phyloP scores from a whole-genome alignment of 139 green algal genomes.

The Closterium sp. region DNA sequence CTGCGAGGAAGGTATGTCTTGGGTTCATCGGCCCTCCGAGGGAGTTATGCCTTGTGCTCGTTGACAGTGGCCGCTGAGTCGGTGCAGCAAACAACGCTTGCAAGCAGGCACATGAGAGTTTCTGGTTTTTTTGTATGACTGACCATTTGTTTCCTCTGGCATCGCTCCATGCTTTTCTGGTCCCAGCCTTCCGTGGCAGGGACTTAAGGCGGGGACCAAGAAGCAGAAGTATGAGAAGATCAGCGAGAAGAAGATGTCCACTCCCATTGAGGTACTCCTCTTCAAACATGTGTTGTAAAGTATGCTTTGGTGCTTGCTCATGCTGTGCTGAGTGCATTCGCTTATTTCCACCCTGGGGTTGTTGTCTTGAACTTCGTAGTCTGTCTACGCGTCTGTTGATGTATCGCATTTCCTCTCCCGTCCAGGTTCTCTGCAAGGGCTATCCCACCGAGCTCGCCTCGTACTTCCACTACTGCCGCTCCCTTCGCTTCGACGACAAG shows the following conservation, averaged over 20 bases:
- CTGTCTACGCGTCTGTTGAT: too few relatives aligned
- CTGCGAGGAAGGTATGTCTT: conserved; percentile 70
- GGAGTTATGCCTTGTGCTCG: too few relatives aligned
- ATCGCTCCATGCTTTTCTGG: too few relatives aligned
- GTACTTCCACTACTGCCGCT: conserved; percentile 96
- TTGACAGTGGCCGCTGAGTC: too few relatives aligned
- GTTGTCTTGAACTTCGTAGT: neutral
- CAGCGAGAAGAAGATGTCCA: conserved; percentile 99
- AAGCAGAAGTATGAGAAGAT: conserved; percentile 99
- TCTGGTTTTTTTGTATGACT: neutral
- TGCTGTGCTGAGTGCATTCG: neutral
- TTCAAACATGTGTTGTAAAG: too few relatives aligned
- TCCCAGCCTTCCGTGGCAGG: conserved; percentile 89
- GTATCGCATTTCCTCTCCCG: conserved; percentile 93
- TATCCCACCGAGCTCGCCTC: conserved; percentile 95
- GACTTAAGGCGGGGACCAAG: conserved; percentile 98
- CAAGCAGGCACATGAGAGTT: neutral
- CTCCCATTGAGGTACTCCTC: conserved; percentile 81
- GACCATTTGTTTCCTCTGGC: too few relatives aligned
- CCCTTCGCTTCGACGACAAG: conserved; percentile 98
- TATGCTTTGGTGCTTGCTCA: neutral
- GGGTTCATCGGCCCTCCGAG: too few relatives aligned
- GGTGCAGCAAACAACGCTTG: too few relatives aligned
- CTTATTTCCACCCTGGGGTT: neutral
- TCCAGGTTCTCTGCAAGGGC: conserved; percentile 85